Base-by-base conservation (phyloP, 2,329 filamentous ascomycete genomes). In the Colletotrichum sp. region DNA sequence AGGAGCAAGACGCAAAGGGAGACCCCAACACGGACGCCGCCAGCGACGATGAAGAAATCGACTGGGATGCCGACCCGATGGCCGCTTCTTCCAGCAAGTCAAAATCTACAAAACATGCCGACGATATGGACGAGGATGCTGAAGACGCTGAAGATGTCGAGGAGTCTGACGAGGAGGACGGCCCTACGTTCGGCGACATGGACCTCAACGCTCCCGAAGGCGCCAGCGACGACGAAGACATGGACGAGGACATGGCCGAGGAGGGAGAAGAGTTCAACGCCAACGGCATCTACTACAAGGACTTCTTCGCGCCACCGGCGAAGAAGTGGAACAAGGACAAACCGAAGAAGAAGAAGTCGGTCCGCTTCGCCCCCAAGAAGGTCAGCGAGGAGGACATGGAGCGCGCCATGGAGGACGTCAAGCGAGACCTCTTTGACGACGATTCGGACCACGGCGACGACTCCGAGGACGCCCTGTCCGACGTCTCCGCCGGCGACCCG, bases 281-380 rank as follows among this genome's bases (percentile, higher is more conserved):
- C 66, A 98, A 98, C 82, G 94, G 96, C 77, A 89, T 98, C 80
- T 95, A 93, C 86, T 98, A 98, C 85, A 93, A 93, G 76, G 96
- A 98, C 83, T 98, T 98, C 86, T 98, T 98, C 81, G 95, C 94
- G 4, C 95, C 95, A 12, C 96, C 96, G 13, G 90, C 93, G 25
- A 92, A 91, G 79, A 97, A 97, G 77, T 89, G 89, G 73, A 70
- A 72, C 60, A 92, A 89, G 80, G 86, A 75, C 56, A 91, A 85
- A 25, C 43, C 43, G 80, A 83, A 82, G 70, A 87, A 82, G 68
- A 87, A 85, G 78, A 85, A 87, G 69, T 81, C 82, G 12, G 85
- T 83, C 66, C 84, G 80, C 34, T 84, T 83, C 77, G 82, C 83
- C 71, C 83, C 91, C 10, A 80, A 83, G 80, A 77, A 84, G 77